Percentiles rank a stretch among this genome's conserved stretches.
Conservation (phyloP, 2,329 filamentous ascomycete species). For the Fusarium sp. region DNA sequence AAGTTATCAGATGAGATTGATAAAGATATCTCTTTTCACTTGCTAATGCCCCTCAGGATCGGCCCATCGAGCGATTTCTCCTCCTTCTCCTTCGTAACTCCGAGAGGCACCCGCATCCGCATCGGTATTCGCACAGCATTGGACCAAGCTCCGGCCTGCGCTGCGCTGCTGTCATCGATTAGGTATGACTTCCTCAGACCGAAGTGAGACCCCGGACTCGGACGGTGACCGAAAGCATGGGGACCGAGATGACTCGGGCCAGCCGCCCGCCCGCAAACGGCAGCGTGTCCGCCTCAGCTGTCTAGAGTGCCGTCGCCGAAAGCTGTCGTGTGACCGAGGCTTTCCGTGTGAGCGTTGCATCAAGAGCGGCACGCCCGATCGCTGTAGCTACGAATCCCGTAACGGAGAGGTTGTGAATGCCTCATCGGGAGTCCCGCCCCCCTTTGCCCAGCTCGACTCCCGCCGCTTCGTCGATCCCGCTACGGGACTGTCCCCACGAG, state of each 20-base stretch:
- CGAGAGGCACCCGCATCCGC: conserved; percentile 42
- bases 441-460: conserved; percentile 56
- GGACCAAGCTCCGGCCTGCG: conserved; percentile 26
- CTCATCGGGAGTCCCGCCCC: conserved; percentile 58
- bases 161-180: conserved; percentile 17
- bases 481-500: conserved; percentile 49
- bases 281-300: conserved; percentile 70
- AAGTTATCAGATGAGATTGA: conserved; percentile 57
- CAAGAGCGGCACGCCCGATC: conserved; percentile 69
- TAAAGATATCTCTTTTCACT: conserved; percentile 50
- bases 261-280: conserved; percentile 62
- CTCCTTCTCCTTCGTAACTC: conserved; percentile 50
- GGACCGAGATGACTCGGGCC: conserved; percentile 47
- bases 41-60: conserved; percentile 44
- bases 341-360: conserved; percentile 71
- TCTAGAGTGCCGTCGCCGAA: conserved; percentile 69
- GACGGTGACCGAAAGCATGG: conserved; percentile 47
- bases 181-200: conserved; percentile 47
- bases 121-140: conserved; percentile 37
- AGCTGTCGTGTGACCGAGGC: conserved; percentile 71
- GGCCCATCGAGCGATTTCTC: conserved; percentile 23
- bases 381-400: conserved; percentile 69
- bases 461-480: conserved; percentile 50
- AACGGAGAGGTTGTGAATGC: conserved; percentile 62
- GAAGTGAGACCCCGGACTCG: conserved; percentile 55